Base-by-base conservation (phyloP, 768 basidiomycete species). In the Russula vinacea region DNA sequence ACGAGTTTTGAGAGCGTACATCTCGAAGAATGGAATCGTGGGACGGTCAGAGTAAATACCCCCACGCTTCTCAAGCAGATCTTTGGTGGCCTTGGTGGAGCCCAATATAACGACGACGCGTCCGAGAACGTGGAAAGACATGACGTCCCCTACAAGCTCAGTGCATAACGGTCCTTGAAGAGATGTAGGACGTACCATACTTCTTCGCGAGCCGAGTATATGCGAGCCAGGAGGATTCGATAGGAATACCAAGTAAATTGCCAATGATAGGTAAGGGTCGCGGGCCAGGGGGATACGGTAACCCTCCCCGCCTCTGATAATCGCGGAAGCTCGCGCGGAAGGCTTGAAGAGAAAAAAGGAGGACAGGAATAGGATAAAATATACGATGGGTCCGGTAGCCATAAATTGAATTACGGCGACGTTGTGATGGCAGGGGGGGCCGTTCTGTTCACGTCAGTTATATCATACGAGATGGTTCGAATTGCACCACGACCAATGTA, bases 31-130 rank as follows among this genome's bases (percentile, higher is more conserved):
- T n/a, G 62, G 50, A 32, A 40, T 33, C 16, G 3, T 22, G 3
- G 56, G 33, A 14, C 65, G 62, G 35, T 59, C 62, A 9, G 57
- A 58, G 45, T 47, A 66, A 29, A 39, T 80, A 26, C 77, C 68
- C 57, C 83, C 79, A 57, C 81, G 77, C 69, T 78, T 83, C 47
- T 83, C 83, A 35, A 86, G 73, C 29, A 86, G 72, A 62, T 80
- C 81, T 10, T 75, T 74, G 39, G 79, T 76, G 9, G 76, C 78
- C 62, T 78, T 75, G 62, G 75, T 65, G 61, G 78, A 78, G 70
- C 79, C 82, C 42, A 86, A 71, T 60, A 86, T 72, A 56, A 85
- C 67, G 71, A 82, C 76, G 11, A 78, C 76, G 58, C 78, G 79
- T 26, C 79, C 77, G 24, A 85, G 70, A 35, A 83, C 61, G 44